A percentile compares a stretch with the other conserved stretches of the same genome.
phyloP scores from a whole-genome alignment of 1,284 basidiomycete genomes.

The Veloporphyrellus conicus region DNA sequence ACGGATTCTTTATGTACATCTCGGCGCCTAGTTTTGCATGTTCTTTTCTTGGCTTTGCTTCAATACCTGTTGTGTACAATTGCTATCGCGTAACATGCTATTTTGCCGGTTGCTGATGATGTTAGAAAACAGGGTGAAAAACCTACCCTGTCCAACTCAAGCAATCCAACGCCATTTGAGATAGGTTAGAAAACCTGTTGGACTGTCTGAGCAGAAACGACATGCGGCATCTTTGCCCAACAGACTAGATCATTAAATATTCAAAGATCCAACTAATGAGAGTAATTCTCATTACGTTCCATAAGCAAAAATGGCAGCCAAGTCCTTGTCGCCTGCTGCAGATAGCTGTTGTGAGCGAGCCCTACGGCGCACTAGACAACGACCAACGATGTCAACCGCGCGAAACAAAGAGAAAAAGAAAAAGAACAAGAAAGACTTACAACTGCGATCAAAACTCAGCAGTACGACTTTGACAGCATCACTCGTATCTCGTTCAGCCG shows the following conservation, averaged over 20 bases:
- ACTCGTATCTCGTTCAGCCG: slow-evolving; percentile 34
- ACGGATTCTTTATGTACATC: no score
- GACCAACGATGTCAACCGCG: slow-evolving; percentile 17
- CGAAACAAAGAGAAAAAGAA: not conserved
- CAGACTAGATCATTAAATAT: slow-evolving; percentile 3
- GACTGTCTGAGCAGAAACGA: slow-evolving; percentile 10
- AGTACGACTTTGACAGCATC: slow-evolving; percentile 79
- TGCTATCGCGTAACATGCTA: no score
- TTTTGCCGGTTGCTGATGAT: no score
- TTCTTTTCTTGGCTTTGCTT: no score
- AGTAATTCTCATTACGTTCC: slow-evolving; percentile 26
- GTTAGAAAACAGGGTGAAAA: no score
- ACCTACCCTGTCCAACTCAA: no score
- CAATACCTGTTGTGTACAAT: no score
- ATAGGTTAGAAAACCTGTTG: slow-evolving; percentile 18
- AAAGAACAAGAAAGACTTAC: slow-evolving; percentile 51
- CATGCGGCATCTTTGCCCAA: slow-evolving; percentile 5
- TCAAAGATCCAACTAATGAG: not conserved
- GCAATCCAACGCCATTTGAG: no score
- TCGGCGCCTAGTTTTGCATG: no score
- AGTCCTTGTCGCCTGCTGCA: slow-evolving; percentile 72
- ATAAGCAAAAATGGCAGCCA: slow-evolving; percentile 57
- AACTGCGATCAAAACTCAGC: slow-evolving; percentile 87
- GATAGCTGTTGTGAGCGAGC: slow-evolving; percentile 76
- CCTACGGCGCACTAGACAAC: slow-evolving; percentile 65